Conservation (phyloP, 371 early-diverging fungal species). For the Syncephalastrum racemosum region DNA sequence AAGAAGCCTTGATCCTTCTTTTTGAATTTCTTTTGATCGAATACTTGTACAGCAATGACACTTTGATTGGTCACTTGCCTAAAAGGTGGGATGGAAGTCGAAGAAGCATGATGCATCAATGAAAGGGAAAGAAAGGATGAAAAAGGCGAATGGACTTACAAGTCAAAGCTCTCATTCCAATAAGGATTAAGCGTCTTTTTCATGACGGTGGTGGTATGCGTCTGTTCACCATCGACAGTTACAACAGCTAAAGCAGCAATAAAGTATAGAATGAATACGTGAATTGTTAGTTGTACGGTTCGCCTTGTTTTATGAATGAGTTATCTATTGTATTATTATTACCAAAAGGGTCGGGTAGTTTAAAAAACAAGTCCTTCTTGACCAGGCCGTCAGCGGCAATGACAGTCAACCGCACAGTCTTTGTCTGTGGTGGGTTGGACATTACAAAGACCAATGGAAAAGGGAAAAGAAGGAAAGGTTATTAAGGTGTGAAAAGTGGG, state of each 20-base stretch:
- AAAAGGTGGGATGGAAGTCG: slow-evolving; percentile 12
- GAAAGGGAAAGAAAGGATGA: slow-evolving; percentile 7
- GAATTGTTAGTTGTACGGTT: too few species aligned
- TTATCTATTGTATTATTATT: slow-evolving; percentile 38
- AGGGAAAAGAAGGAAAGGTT: slow-evolving; percentile 2
- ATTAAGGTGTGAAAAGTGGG: slow-evolving; percentile 1
- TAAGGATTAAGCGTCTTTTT: slow-evolving; percentile 79
- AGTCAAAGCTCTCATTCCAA: slow-evolving; percentile 78
- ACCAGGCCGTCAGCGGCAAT: slow-evolving; percentile 91
- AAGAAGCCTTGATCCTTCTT: slow-evolving; percentile 94
- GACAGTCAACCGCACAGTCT: slow-evolving; percentile 57
- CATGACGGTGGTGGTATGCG: slow-evolving; percentile 75
- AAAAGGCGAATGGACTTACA: slow-evolving; percentile 37
- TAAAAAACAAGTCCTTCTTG: slow-evolving; percentile 85
- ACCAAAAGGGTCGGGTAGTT: slow-evolving; percentile 63
- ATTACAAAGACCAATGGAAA: slow-evolving; percentile 12
- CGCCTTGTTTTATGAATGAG: too few species aligned
- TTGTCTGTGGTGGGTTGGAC: slow-evolving; percentile 36
- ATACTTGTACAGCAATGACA: slow-evolving; percentile 90
- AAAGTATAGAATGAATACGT: slow-evolving; percentile 25
- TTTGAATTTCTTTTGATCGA: slow-evolving; percentile 95
- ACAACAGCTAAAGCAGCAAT: slow-evolving; percentile 88
- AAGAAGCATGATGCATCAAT: not conserved
- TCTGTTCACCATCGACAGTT: slow-evolving; percentile 86
- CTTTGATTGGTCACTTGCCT: slow-evolving; percentile 74